Evolutionary conservation across 306 rosid genomes (phyloP).

Genomic region (Rubus parviflorus): DNA sequence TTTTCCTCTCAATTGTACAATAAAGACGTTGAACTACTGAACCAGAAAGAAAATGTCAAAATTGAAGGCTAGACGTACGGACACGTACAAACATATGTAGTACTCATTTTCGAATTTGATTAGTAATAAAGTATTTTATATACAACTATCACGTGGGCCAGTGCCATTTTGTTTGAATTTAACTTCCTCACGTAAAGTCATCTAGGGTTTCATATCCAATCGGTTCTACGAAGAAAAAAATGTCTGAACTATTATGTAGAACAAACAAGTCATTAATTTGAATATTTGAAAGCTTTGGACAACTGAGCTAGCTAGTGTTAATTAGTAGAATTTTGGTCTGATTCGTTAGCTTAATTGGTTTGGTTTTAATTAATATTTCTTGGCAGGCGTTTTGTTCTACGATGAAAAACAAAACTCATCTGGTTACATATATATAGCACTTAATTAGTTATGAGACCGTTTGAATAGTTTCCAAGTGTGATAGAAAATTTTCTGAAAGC

Average conservation of each 20-base stretch:
- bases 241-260: background rate
- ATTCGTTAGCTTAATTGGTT: background rate
- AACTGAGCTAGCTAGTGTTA: background rate
- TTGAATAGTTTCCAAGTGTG: too few relatives aligned
- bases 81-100: background rate
- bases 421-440: too few relatives aligned
- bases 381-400: too few relatives aligned
- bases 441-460: too few relatives aligned
- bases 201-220: background rate
- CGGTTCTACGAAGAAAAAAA: background rate
- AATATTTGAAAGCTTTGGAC: background rate
- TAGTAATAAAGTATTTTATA: background rate
- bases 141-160: background rate
- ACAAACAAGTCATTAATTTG: background rate
- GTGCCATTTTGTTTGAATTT: background rate
- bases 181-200: too few relatives aligned
- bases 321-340: background rate
- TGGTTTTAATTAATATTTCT: too few relatives aligned
- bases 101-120: background rate
- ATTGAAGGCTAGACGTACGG: background rate
- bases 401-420: too few relatives aligned
- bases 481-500: background rate
- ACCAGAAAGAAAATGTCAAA: background rate
- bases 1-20: background rate
- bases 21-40: conserved; percentile 8